These are phyloP conservation scores for Cyberlindnera mrakii DNA, from an alignment of 805 yeast species.

Conservation along the genomic window DNA sequence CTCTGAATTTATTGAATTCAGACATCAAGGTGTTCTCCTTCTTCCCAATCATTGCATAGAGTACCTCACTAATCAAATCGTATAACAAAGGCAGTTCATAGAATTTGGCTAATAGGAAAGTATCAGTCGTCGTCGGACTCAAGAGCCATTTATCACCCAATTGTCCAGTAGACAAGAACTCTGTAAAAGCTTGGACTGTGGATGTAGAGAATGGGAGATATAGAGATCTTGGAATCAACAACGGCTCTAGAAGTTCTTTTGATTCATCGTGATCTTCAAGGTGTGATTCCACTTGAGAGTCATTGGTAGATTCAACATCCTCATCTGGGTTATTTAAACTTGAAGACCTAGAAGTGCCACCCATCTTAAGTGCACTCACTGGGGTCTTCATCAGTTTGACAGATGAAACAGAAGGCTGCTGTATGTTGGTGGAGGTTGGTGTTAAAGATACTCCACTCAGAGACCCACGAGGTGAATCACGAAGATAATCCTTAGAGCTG, in stretches of 20 bases:
- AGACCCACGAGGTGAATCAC: constrained; percentile 43
- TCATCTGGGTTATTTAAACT: constrained; percentile 13
- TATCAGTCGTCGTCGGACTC: constrained; percentile 61
- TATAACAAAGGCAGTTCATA: constrained; percentile 66
- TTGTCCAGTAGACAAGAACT: constrained; percentile 74
- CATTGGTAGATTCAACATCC: constrained; percentile 8
- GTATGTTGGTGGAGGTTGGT: neutral
- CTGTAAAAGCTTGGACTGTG: constrained; percentile 61
- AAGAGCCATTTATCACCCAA: constrained; percentile 71
- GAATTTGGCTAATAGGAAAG: constrained; percentile 54
- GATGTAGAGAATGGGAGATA: constrained; percentile 62
- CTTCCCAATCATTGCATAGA: constrained; percentile 64
- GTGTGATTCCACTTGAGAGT: constrained; percentile 15
- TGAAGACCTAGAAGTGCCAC: constrained; percentile 16
- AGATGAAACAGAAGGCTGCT: constrained; percentile 1
- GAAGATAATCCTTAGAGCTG: constrained; percentile 14
- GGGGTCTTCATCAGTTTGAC: constrained; percentile 18
- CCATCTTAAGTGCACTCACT: constrained; percentile 11
- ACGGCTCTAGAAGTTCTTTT: constrained; percentile 42
- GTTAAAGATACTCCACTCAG: constrained; percentile 25
- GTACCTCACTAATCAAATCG: constrained; percentile 60
- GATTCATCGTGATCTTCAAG: constrained; percentile 12
- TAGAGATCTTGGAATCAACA: constrained; percentile 59
- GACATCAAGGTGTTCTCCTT: constrained; percentile 46
- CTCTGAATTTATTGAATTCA: constrained; percentile 22